Conservation (phyloP, 768 basidiomycete species). For the Artomyces pyxidatus region DNA sequence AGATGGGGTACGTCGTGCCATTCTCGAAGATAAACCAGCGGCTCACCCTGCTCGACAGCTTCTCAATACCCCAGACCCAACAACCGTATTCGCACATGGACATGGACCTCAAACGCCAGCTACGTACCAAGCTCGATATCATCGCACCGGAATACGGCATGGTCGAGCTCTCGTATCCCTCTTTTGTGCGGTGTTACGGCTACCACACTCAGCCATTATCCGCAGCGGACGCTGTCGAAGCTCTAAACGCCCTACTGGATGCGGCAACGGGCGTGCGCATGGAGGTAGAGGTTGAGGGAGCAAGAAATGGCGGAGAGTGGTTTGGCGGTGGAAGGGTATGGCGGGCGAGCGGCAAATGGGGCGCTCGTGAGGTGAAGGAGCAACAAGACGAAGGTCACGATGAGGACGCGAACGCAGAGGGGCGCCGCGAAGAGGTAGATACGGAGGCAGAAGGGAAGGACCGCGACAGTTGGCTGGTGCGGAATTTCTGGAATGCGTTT, state of each 20-base stretch:
- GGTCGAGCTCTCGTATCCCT: conserved; percentile 87
- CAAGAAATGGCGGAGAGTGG: conserved; percentile 91
- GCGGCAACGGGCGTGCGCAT: conserved; percentile 86
- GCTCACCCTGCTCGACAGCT: conserved; percentile 37
- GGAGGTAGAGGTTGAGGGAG: conserved; percentile 85
- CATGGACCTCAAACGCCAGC: conserved; percentile 77
- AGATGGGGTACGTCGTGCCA: conserved; percentile 78
- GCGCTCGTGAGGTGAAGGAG: conserved; percentile 11
- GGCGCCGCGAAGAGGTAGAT: too few relatives aligned
- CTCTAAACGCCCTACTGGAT: conserved; percentile 78
- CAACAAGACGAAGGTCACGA: conserved; percentile 21
- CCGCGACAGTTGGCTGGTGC: conserved; percentile 68
- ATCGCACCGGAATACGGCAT: conserved; percentile 95
- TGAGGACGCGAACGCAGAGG: background rate
- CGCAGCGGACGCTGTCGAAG: conserved; percentile 91
- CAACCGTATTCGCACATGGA: conserved; percentile 96
- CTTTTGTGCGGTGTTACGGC: conserved; percentile 88
- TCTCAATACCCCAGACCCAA: conserved; percentile 90
- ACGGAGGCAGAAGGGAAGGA: conserved; percentile 23
- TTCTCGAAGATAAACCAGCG: background rate
- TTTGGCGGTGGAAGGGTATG: conserved; percentile 80
- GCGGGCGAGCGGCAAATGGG: conserved; percentile 32
- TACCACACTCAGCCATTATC: conserved; percentile 83
- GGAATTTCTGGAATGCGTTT: conserved; percentile 94
- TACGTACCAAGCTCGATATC: conserved; percentile 75